These are phyloP conservation scores for Casuarina cunninghamiana DNA, from an alignment of 306 rosid species.

Conservation along the genomic window DNA sequence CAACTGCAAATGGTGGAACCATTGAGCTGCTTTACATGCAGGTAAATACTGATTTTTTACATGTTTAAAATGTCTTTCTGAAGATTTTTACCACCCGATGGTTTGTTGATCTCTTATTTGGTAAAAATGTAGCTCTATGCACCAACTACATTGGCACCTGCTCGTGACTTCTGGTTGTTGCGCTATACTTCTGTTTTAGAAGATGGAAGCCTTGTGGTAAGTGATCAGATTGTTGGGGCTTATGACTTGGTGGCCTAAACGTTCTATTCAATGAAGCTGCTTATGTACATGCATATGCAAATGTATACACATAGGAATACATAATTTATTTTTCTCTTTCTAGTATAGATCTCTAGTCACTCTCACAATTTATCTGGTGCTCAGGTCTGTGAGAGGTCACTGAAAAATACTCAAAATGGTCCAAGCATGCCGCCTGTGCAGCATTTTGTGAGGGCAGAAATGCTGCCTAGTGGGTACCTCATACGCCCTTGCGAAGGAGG, in stretches of 20 bases:
- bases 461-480: conserved; percentile 93
- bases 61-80: not conserved
- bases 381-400: conserved; percentile 91
- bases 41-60: conserved; percentile 36
- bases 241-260: conserved; percentile 11
- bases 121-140: conserved; percentile 70
- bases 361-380: conserved; percentile 20
- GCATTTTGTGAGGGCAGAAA: conserved; percentile 93
- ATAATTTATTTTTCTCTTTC: conserved; percentile 7
- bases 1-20: conserved; percentile 97
- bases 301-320: not conserved
- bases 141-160: conserved; percentile 91
- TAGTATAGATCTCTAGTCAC: conserved; percentile 6
- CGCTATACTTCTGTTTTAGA: conserved; percentile 95
- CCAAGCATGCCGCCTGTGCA: conserved; percentile 98
- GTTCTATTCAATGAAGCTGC: not conserved
- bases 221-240: conserved; percentile 16
- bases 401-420: conserved; percentile 93
- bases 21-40: conserved; percentile 99
- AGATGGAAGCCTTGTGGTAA: conserved; percentile 96
- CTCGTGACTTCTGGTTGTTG: conserved; percentile 95
- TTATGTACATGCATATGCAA: not conserved
- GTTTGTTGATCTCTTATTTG: not conserved
- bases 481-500: conserved; percentile 98
- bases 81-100: conserved; percentile 1